Percentiles rank a stretch among this genome's conserved stretches.
phyloP scores from a whole-genome alignment of 768 basidiomycete species.

The Suillus weaverae region DNA sequence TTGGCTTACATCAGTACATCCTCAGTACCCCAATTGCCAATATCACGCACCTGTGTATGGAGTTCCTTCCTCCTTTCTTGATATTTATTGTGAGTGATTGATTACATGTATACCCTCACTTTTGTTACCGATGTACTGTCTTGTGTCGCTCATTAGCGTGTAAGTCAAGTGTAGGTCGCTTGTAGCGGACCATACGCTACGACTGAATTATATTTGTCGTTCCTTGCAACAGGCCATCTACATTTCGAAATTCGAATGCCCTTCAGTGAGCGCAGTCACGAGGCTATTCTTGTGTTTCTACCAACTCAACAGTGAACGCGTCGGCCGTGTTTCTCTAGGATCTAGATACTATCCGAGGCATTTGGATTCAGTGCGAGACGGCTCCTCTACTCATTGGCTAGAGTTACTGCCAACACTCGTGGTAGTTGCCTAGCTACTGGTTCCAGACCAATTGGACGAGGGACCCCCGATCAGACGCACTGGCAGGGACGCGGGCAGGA shows the following conservation, averaged over 20 bases:
- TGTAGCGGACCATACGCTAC: neutral
- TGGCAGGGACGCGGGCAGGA: neutral
- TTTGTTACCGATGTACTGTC: too few species aligned
- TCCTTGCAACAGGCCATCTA: neutral
- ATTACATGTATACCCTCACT: neutral
- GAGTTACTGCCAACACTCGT: neutral
- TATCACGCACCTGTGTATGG: neutral
- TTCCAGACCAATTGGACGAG: neutral
- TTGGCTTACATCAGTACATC: neutral
- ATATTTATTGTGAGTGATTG: neutral
- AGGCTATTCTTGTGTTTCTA: neutral
- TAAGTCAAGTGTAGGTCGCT: neutral
- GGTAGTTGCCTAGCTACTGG: neutral
- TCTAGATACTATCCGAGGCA: neutral
- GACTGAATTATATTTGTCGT: neutral
- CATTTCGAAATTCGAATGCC: neutral
- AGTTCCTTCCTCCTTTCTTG: neutral
- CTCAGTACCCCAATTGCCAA: neutral
- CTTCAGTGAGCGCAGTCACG: neutral
- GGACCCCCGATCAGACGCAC: neutral
- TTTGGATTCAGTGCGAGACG: neutral
- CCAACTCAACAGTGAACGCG: neutral
- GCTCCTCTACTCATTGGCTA: neutral
- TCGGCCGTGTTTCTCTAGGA: neutral
- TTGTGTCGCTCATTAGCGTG: neutral